Conservation (phyloP, 1,139 yeast species). For the Yamadazyma oceani region DNA sequence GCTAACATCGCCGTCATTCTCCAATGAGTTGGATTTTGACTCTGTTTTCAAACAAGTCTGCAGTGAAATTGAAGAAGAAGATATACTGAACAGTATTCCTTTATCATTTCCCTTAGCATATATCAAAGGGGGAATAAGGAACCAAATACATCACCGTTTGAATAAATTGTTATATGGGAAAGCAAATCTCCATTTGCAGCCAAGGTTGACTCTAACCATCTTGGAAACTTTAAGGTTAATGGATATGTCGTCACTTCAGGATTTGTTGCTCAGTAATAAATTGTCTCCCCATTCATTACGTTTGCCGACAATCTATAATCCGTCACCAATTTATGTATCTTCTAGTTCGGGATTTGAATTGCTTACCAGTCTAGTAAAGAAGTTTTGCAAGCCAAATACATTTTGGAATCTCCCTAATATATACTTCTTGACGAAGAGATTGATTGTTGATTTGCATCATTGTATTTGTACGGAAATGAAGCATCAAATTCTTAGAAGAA, state of each 20-base stretch:
- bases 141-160: slow-evolving; percentile 29
- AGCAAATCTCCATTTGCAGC: slow-evolving; percentile 9
- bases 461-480: slow-evolving; percentile 24
- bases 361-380: slow-evolving; percentile 18
- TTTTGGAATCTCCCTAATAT: slow-evolving; percentile 41
- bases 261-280: background rate
- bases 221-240: slow-evolving; percentile 34
- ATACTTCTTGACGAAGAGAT: slow-evolving; percentile 38
- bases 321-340: slow-evolving; percentile 20
- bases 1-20: background rate
- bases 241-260: slow-evolving; percentile 33
- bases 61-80: too few species aligned
- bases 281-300: background rate
- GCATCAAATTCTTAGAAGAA: slow-evolving; percentile 29
- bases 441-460: slow-evolving; percentile 25
- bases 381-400: slow-evolving; percentile 13
- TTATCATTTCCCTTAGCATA: slow-evolving; percentile 50
- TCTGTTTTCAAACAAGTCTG: too few species aligned
- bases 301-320: slow-evolving; percentile 1
- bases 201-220: slow-evolving; percentile 14
- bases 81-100: slow-evolving; percentile 3
- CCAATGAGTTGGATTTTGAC: background rate
- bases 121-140: slow-evolving; percentile 41
- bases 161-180: slow-evolving; percentile 14
- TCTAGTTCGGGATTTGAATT: slow-evolving; percentile 28